Base-by-base conservation (phyloP, 1,284 basidiomycete genomes). In the Ceratobasidium sp. region DNA sequence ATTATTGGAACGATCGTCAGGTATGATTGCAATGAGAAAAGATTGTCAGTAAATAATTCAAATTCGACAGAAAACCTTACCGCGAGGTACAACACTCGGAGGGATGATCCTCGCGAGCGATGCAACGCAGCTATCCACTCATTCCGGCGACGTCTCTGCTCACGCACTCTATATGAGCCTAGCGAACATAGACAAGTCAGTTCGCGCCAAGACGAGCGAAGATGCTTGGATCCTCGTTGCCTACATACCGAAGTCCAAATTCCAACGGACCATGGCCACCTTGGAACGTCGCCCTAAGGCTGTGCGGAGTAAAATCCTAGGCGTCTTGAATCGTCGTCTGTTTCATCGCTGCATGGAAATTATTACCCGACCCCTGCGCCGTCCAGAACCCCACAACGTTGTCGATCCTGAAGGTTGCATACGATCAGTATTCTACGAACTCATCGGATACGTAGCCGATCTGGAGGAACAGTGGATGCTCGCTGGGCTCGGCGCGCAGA, bases 291-390 rank as follows among this genome's bases (percentile, higher is more conserved):
- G n/a, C 4, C 17, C 26, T 7, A 69, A 69, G 40, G 10, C 46
- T 5, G 33, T 23, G n/a, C n/a, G 33, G n/a, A 13, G 10, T 26
- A 40, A 28, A 33, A n/a, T 69, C 3, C 3, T 56, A 1, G 48
- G 52, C 4, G 48, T 56, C 13, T 50, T 69, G 6, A 69, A 69
- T 42, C 67, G 67, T 6, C 67, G 50, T 7, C 50, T 69, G 1
- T 69, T 54, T 38, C 67, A 69, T 26, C 67, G 67, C 40, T 69
- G 67, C 33, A 52, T 69, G 48, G n/a, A 28, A 28, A 20, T 69
- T 20, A 56, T 69, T 6, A 52, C 52, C 3, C 46, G 48, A 40
- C 23, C 48, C 4, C 52, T 69, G 1, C 26, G 52, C 23, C 52
- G 67, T 20, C 9, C 17, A 6, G 1, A n/a, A 17, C 48, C 67